Evolutionary conservation across 805 yeast species (phyloP).

Genomic region (Barnettozyma salicaria): DNA sequence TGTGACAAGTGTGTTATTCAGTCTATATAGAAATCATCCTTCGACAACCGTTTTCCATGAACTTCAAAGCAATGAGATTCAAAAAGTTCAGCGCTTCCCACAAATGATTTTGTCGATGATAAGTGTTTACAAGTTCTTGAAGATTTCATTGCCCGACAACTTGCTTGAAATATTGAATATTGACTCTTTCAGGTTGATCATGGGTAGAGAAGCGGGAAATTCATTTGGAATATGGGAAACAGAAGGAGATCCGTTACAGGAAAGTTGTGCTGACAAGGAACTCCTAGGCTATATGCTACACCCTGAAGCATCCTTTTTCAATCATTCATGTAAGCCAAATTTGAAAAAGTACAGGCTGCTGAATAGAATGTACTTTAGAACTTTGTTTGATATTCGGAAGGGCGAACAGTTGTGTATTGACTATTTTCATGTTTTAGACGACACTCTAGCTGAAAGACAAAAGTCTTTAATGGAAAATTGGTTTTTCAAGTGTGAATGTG

Average conservation of each 20-base stretch:
- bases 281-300: conserved; percentile 55
- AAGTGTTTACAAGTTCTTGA: conserved; percentile 42
- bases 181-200: conserved; percentile 36
- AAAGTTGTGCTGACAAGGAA: conserved; percentile 40
- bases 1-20: conserved; percentile 35
- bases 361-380: conserved; percentile 36
- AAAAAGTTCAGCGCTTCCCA: conserved; percentile 42
- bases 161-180: conserved; percentile 35
- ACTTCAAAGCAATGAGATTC: conserved; percentile 47
- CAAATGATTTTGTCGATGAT: conserved; percentile 41
- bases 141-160: conserved; percentile 31
- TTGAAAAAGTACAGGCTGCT: conserved; percentile 38
- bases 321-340: conserved; percentile 61
- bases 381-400: conserved; percentile 33
- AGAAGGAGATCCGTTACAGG: conserved; percentile 21
- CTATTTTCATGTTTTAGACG: conserved; percentile 48
- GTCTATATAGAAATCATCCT: conserved; percentile 21
- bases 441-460: conserved; percentile 36
- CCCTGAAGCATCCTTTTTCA: conserved; percentile 62
- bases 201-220: conserved; percentile 59
- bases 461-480: conserved; percentile 42
- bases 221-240: conserved; percentile 66
- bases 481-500: conserved; percentile 56
- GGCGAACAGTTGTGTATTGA: conserved; percentile 54
- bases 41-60: conserved; percentile 28